A percentile compares a stretch with the other conserved stretches of the same genome.
These are phyloP conservation scores for Fusarium proliferatum DNA, from an alignment of 2,329 filamentous ascomycete genomes.

Conservation along the genomic window DNA sequence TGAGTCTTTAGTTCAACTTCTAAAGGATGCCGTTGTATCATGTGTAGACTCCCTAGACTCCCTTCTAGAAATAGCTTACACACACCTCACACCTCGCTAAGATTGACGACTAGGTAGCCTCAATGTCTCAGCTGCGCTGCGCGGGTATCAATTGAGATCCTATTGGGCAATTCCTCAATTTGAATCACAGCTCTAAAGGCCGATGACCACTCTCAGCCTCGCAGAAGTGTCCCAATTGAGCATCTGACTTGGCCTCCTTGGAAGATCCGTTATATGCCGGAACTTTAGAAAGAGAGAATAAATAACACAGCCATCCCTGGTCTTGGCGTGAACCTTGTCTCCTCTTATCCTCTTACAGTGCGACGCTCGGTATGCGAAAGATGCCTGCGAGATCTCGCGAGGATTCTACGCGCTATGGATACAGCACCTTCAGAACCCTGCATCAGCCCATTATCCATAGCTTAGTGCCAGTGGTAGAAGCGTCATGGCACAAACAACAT, in stretches of 20 bases:
- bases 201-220: background rate
- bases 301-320: background rate
- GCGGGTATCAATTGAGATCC: background rate
- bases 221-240: background rate
- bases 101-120: slow-evolving; percentile 26
- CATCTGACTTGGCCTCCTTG: background rate
- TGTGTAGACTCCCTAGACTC: background rate
- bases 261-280: background rate
- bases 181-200: slow-evolving; percentile 10
- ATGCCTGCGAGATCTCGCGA: slow-evolving; percentile 10
- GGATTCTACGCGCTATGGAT: slow-evolving; percentile 20
- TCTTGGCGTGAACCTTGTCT: slow-evolving; percentile 9
- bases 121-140: slow-evolving; percentile 28
- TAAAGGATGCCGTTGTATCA: background rate
- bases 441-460: slow-evolving; percentile 42
- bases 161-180: background rate
- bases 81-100: slow-evolving; percentile 25
- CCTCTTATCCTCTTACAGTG: slow-evolving; percentile 9
- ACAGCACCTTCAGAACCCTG: slow-evolving; percentile 22
- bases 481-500: slow-evolving; percentile 25
- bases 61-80: slow-evolving; percentile 18
- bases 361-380: slow-evolving; percentile 2
- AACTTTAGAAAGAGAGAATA: background rate
- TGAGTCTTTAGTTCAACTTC: background rate
- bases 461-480: slow-evolving; percentile 18